Conservation (phyloP, 441 rosid genomes). For the Populus hybrid region DNA sequence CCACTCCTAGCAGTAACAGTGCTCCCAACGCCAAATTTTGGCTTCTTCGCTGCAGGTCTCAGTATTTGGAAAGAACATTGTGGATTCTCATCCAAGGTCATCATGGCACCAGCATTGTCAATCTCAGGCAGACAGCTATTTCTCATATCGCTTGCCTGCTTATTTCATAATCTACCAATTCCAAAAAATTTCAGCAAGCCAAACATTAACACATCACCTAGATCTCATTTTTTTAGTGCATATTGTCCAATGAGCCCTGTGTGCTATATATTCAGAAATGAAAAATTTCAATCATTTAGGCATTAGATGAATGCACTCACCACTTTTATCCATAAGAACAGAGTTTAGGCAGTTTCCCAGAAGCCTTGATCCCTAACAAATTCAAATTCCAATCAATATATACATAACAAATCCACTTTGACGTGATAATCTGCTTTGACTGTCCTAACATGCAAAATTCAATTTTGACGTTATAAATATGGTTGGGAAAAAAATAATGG, state of each 20-base stretch:
- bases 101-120: conserved; percentile 67
- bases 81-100: conserved; percentile 54
- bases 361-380: background rate
- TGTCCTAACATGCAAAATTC: background rate
- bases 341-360: background rate
- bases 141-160: background rate
- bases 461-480: background rate
- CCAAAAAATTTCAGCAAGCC: background rate
- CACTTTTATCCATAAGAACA: background rate
- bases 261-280: background rate
- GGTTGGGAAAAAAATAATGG: background rate
- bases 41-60: conserved; percentile 51
- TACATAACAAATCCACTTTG: background rate
- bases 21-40: conserved; percentile 25
- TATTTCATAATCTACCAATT: background rate
- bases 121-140: background rate
- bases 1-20: conserved; percentile 8
- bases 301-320: background rate
- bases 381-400: too few relatives aligned
- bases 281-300: background rate
- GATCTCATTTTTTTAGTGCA: background rate
- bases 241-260: background rate
- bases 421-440: background rate
- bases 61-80: conserved; percentile 56
- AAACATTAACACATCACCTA: background rate